phyloP scores from a whole-genome alignment of 441 rosid genomes.

The Kokia cookei region DNA sequence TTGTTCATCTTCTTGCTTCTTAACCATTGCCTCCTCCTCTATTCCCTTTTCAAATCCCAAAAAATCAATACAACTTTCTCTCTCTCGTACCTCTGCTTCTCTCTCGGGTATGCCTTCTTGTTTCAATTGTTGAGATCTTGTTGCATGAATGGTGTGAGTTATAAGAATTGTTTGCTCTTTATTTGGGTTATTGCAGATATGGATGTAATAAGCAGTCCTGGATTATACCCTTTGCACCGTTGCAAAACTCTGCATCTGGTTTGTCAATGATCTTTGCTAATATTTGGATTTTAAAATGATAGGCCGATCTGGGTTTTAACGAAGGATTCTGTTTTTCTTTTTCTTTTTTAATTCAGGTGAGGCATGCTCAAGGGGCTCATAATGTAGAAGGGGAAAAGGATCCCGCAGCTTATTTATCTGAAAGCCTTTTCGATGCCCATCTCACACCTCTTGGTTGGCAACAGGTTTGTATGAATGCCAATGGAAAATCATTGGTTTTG shows the following conservation, averaged over 20 bases:
- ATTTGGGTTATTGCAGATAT: conserved; percentile 14
- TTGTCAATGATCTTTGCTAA: conserved; percentile 4
- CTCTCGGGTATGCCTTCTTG: conserved; percentile 6
- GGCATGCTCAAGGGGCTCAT: conserved; percentile 91
- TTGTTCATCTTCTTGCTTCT: background rate
- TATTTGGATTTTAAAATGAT: background rate
- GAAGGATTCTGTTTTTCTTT: background rate
- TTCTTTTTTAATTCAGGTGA: conserved; percentile 42
- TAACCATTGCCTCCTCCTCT: background rate
- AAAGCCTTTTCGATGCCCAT: conserved; percentile 61
- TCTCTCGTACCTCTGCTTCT: background rate
- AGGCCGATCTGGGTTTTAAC: background rate
- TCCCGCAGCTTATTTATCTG: conserved; percentile 35
- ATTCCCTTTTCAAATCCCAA: background rate
- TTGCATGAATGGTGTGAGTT: background rate
- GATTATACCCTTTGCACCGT: conserved; percentile 47
- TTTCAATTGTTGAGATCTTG: background rate
- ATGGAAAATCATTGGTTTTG: background rate
- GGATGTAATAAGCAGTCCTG: conserved; percentile 21
- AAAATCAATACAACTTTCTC: background rate
- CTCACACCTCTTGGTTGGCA: conserved; percentile 73
- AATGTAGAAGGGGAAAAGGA: conserved; percentile 58
- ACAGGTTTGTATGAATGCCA: conserved; percentile 35
- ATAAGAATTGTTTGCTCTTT: background rate
- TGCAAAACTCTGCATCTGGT: conserved; percentile 62